Evolutionary conservation across 2,329 filamentous ascomycete species (phyloP), one percentile per base, ranked within the genome.

Genomic region (Pseudogymnoascus pannorum): DNA sequence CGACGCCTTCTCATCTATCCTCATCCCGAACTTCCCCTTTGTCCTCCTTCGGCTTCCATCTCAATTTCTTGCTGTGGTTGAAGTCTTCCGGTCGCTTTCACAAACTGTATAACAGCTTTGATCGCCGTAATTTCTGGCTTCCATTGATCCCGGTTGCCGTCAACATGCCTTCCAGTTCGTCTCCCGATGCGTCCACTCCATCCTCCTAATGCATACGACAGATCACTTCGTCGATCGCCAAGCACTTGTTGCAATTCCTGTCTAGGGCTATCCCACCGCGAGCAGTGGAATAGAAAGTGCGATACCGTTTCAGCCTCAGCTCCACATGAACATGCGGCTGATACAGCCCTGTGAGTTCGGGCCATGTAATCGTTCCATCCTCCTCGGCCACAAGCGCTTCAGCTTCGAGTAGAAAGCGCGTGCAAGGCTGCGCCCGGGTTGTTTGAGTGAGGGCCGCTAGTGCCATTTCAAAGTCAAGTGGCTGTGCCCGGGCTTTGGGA

Each of bases 121-220:
- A 44, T 35, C 33, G 57, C 57, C n/a, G 16, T 40, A 11, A 59
- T 44, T 24, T 59, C 22, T 59, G 18, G 31, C 35, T 59, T 59
- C 57, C 57, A 59, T 38, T 26, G 33, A 33, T 36, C 33, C 22
- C 38, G 20, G 31, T 38, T 59, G 24, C 18, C 57, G 14, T 59
- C 57, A 59, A 59, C 29, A 20, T 59, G 57, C 57, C 16, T 59
- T 26, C 57, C 18, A 38, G 57, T 59, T 59, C 18, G 57, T 59
- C 57, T 59, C 16, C 44, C 33, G 24, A 59, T 35, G 18, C 29
- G 57, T 38, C 57, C 33, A 26, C 57, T 44, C 33, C 18, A 59
- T 42, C 57, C 33, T 9, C 57, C 57, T 59, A 59, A 59, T 20
- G 24, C 51, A 12, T 33, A 18, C 33, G 33, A 29, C 16, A 57